Evolutionary conservation across 2,329 filamentous ascomycete species (phyloP).

Genomic region (Cercospora berteroae): DNA sequence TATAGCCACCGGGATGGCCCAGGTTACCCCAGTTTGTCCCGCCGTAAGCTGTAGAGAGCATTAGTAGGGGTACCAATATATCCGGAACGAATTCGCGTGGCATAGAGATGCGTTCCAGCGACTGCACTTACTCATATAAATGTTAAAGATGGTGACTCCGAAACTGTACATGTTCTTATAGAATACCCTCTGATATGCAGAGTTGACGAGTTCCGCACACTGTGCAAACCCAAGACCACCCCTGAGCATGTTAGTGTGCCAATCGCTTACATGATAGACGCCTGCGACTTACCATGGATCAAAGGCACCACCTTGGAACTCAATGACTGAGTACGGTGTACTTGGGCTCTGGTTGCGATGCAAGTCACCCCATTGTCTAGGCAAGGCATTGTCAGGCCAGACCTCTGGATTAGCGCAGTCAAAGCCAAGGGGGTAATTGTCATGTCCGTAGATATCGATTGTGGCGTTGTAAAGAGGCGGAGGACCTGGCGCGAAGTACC

Average conservation of each 20-base stretch:
- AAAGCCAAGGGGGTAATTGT: conserved; percentile 62
- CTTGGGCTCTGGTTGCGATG: conserved; percentile 62
- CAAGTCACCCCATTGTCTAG: conserved; percentile 53
- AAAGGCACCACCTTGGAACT: conserved; percentile 55
- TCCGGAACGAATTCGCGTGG: background rate
- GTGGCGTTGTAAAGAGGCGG: conserved; percentile 40
- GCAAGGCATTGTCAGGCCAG: conserved; percentile 60
- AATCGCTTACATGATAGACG: background rate
- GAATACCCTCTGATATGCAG: conserved; percentile 75
- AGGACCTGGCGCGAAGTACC: conserved; percentile 63
- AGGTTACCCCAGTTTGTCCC: conserved; percentile 84
- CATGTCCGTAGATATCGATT: conserved; percentile 62
- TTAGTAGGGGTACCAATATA: background rate
- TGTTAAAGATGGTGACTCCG: conserved; percentile 65
- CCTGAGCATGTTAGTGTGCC: background rate
- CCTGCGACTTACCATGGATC: conserved; percentile 58
- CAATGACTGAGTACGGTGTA: conserved; percentile 64
- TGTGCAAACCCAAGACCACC: conserved; percentile 68
- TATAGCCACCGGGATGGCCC: conserved; percentile 62
- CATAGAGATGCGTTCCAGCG: background rate
- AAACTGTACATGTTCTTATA: conserved; percentile 57
- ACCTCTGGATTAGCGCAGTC: conserved; percentile 60
- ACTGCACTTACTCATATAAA: conserved; percentile 60
- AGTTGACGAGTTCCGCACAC: conserved; percentile 64
- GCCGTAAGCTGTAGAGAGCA: conserved; percentile 53